Percentiles rank a stretch among this genome's conserved stretches.
Conservation (phyloP, 148 eudicot species). For the Talinum fruticosum region DNA sequence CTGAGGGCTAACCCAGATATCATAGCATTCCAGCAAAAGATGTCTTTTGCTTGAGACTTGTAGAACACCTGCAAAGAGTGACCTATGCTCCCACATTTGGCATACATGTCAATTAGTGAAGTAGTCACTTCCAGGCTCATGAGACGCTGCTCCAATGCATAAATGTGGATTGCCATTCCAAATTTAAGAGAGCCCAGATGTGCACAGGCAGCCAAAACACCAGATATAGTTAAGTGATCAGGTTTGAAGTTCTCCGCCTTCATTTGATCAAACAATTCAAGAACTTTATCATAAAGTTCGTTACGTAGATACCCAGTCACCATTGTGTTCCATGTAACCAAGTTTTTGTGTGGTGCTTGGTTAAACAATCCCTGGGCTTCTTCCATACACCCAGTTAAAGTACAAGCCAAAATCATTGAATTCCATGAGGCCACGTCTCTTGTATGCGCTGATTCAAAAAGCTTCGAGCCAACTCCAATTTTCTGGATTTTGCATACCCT, state of each 20-base stretch:
- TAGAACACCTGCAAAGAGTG: conserved; percentile 17
- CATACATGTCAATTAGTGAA: conserved; percentile 25
- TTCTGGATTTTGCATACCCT: conserved; percentile 46
- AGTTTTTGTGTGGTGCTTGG: conserved; percentile 23
- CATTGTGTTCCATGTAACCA: conserved; percentile 40
- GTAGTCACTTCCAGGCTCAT: conserved; percentile 20
- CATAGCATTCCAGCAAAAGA: conserved; percentile 23
- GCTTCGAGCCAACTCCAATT: conserved; percentile 35
- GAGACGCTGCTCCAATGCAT: conserved; percentile 21
- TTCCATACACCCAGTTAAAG: conserved; percentile 25
- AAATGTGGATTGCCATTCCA: conserved; percentile 14
- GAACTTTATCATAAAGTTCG: conserved; percentile 36
- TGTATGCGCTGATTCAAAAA: conserved; percentile 36
- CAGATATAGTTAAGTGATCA: conserved; percentile 20
- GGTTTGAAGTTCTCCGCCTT: conserved; percentile 17
- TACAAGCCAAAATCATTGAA: conserved; percentile 46
- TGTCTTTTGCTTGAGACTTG: conserved; percentile 15
- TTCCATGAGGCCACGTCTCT: conserved; percentile 50
- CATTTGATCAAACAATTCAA: conserved; percentile 30
- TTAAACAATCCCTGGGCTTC: conserved; percentile 32
- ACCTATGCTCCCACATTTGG: conserved; percentile 26
- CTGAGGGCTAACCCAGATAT: conserved; percentile 25
- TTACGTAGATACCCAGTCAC: conserved; percentile 31
- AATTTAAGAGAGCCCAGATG: conserved; percentile 23
- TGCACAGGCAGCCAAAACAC: conserved; percentile 27